A percentile compares a stretch with the other conserved stretches of the same genome.
phyloP scores from a whole-genome alignment of 2,329 filamentous ascomycete species.

The Colletotrichum musicola region DNA sequence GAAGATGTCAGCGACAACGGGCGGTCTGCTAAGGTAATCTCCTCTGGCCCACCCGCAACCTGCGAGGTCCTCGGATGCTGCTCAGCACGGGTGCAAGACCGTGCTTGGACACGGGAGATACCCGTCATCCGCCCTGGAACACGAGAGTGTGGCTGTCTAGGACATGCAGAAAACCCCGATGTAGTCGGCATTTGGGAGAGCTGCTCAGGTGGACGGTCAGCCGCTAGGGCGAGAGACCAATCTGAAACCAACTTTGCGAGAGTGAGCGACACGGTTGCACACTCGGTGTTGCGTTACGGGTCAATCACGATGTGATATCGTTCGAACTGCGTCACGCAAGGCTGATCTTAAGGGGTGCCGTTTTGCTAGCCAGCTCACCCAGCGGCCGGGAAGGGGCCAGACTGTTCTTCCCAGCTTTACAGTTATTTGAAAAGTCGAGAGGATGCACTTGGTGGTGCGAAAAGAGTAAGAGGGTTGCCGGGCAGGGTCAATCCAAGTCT shows the following conservation, averaged over 20 bases:
- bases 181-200: background rate
- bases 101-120: slow-evolving; percentile 3
- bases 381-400: background rate
- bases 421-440: background rate
- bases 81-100: background rate
- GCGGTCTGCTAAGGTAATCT: slow-evolving; percentile 7
- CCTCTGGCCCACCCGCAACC: background rate
- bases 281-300: background rate
- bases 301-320: too few species aligned
- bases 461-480: background rate
- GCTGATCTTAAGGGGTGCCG: background rate
- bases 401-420: too few species aligned
- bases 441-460: background rate
- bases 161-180: slow-evolving; percentile 3
- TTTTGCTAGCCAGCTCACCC: slow-evolving; percentile 2
- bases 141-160: slow-evolving; percentile 5
- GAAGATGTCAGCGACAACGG: slow-evolving; percentile 3
- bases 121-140: background rate
- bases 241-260: background rate
- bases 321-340: background rate
- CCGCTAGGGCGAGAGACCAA: background rate
- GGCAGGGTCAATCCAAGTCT: slow-evolving; percentile 11
- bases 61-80: background rate
- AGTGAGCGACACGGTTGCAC: background rate
- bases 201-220: background rate